Percentiles rank a stretch among this genome's conserved stretches.
phyloP scores from a whole-genome alignment of 2,329 filamentous ascomycete species.

The Berkeleyomyces rouxiae region DNA sequence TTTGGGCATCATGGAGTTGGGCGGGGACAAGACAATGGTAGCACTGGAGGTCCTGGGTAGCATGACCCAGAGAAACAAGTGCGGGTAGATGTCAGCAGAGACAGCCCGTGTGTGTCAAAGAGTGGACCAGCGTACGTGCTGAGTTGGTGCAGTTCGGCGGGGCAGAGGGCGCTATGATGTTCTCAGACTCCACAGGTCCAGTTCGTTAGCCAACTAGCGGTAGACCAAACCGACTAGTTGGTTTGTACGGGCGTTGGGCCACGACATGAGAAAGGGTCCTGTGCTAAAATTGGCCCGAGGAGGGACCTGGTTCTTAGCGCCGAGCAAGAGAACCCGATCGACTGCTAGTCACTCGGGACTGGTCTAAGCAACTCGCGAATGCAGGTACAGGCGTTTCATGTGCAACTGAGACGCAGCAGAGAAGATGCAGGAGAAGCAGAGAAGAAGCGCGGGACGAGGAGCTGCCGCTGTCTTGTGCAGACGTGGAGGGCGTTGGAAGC shows the following conservation, averaged over 20 bases:
- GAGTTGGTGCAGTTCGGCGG: not conserved
- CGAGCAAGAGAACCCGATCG: not conserved
- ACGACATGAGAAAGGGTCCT: too few relatives aligned
- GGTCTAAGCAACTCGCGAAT: not conserved
- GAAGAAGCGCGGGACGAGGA: not conserved
- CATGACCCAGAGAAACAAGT: too few relatives aligned
- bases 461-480: too few relatives aligned
- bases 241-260: too few relatives aligned
- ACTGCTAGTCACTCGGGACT: not conserved
- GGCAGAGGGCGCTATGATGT: not conserved
- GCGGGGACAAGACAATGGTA: too few relatives aligned
- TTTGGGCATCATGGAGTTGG: too few relatives aligned
- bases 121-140: too few relatives aligned
- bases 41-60: too few relatives aligned
- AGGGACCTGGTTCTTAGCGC: not conserved
- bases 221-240: too few relatives aligned
- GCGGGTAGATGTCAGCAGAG: too few relatives aligned
- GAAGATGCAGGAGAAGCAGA: not conserved
- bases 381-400: not conserved
- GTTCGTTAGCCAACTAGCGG: too few relatives aligned
- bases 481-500: not conserved
- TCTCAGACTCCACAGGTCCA: not conserved
- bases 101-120: too few relatives aligned
- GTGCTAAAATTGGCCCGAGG: not conserved
- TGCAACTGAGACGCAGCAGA: not conserved